Evolutionary conservation across 805 yeast species (phyloP).

Genomic region (Torulaspora delbrueckii): DNA sequence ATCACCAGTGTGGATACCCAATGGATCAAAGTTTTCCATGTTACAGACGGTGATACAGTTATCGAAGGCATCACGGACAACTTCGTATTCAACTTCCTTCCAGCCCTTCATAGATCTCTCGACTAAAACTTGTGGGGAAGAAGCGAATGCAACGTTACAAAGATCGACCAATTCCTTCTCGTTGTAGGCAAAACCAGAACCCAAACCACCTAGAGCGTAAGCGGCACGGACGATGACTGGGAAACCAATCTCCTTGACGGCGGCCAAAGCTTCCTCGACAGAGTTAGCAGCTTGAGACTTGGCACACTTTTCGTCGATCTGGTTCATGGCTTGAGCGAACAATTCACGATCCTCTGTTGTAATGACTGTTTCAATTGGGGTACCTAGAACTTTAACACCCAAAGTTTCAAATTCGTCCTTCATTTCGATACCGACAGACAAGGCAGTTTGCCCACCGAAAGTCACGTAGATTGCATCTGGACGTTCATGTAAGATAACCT

Average conservation of each 20-base stretch:
- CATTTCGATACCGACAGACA: conserved; percentile 90
- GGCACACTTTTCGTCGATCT: conserved; percentile 94
- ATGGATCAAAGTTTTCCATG: conserved; percentile 98
- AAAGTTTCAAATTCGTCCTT: conserved; percentile 90
- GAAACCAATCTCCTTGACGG: conserved; percentile 82
- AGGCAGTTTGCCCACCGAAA: conserved; percentile 98
- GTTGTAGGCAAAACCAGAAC: conserved; percentile 94
- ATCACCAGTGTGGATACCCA: conserved; percentile 98
- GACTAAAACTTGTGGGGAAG: conserved; percentile 92
- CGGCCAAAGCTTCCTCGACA: conserved; percentile 75
- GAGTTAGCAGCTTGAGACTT: conserved; percentile 79
- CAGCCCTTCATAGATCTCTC: conserved; percentile 98
- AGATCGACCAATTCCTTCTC: conserved; percentile 75
- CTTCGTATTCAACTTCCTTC: conserved; percentile 98
- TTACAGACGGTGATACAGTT: conserved; percentile 98
- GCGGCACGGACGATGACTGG: conserved; percentile 98
- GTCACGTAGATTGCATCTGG: conserved; percentile 97
- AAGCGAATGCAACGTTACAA: conserved; percentile 88
- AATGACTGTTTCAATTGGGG: conserved; percentile 91
- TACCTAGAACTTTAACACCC: conserved; percentile 91
- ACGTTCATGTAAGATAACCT: conserved; percentile 88
- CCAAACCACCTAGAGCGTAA: conserved; percentile 94
- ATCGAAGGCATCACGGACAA: conserved; percentile 94
- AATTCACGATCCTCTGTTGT: conserved; percentile 98
- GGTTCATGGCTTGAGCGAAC: conserved; percentile 90